Base-by-base conservation (phyloP, 306 rosid genomes). In the Luffa acutangula region DNA sequence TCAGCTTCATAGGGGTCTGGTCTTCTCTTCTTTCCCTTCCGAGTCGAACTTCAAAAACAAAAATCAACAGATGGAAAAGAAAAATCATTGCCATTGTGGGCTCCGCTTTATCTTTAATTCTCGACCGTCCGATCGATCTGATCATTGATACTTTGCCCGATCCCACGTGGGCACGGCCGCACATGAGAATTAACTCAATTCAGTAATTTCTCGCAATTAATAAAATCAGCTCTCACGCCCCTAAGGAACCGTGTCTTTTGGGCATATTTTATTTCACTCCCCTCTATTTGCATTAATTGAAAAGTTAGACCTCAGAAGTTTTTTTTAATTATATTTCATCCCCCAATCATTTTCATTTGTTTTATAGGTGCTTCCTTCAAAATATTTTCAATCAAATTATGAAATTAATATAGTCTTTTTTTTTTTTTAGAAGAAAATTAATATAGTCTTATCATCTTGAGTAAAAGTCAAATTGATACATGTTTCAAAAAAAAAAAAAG, bases 181-280 rank as follows among this genome's bases (percentile, higher is more conserved):
- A 72, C 52, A 34, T 12, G 14, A 73, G 15, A 18, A 7, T 81
- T 15, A 43, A 70, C 86, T 21, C 18, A 51, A 54, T 46, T 84
- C 60, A 45, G 69, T 66, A 46, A 83, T 81, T 14, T 15, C 9
- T 12, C 25, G 20, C 64, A 57, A 37, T 56, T 49, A 5, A 53
- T 72, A 13, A 82, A 81, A 87, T 89, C 91, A 82, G 89, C 88
- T 78, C 84, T 62, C 76, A 4, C 21, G 14, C 74, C 54, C 63
- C 82, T 4, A 70, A 66, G 85, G 81, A 85, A 81, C 75, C 88
- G 89, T 85, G 89, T 85, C 83, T 6, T 56, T 53, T 58, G 70
- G 66, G n/a, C 13, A 42, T 65, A 49, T 51, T 60, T 64, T 21
- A 42, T 45, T 21, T 69, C 14, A n/a, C 51, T 17, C 1, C 75